Conservation (phyloP, 805 yeast genomes). For the Lipomyces sp. region DNA sequence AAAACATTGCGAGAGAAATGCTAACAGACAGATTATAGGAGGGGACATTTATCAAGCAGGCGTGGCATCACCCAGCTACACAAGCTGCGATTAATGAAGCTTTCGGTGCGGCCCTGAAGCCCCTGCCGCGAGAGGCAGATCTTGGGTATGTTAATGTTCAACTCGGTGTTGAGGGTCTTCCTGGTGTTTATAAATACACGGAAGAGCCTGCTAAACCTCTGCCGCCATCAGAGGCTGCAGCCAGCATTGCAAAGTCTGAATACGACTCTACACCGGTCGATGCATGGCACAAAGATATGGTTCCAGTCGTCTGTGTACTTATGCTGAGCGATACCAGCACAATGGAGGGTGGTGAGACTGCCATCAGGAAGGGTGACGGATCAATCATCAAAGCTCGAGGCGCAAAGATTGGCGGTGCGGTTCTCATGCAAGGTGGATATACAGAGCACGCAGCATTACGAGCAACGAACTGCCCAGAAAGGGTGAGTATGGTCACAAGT, state of each 20-base stretch:
- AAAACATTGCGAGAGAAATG: background rate
- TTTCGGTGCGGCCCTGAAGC: background rate
- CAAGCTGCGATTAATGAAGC: slow-evolving; percentile 1
- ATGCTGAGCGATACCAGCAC: slow-evolving; percentile 1
- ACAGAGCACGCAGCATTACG: slow-evolving; percentile 1
- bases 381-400: slow-evolving; percentile 2
- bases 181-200: slow-evolving; percentile 2
- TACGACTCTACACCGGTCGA: background rate
- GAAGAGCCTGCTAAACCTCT: background rate
- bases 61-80: slow-evolving; percentile 1
- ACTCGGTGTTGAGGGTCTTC: background rate
- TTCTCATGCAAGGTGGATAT: background rate
- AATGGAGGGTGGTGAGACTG: slow-evolving; percentile 3
- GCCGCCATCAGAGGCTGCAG: slow-evolving; percentile 2
- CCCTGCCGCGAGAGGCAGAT: background rate
- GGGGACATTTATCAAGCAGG: background rate
- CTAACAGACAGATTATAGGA: background rate
- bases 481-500: background rate
- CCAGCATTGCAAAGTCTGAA: background rate
- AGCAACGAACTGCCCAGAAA: background rate
- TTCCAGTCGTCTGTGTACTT: background rate
- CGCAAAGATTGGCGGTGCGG: background rate
- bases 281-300: slow-evolving; percentile 2
- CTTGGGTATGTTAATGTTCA: background rate
- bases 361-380: background rate